phyloP scores from a whole-genome alignment of 371 early-diverging fungal genomes.

The Lichtheimia hyalospora region DNA sequence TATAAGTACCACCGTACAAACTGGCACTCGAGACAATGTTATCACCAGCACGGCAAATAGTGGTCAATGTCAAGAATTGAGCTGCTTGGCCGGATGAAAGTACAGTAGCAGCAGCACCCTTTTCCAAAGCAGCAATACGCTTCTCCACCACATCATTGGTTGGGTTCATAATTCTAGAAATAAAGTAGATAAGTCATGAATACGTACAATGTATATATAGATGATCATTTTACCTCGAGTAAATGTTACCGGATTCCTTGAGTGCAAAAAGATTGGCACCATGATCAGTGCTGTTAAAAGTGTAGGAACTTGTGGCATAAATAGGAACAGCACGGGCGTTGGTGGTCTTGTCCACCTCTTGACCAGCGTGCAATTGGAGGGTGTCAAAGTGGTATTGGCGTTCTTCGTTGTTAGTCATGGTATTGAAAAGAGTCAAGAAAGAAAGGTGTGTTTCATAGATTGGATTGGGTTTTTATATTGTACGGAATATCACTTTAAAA shows the following conservation, averaged over 20 bases:
- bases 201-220: background rate
- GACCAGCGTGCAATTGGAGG: conserved; percentile 89
- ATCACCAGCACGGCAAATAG: conserved; percentile 74
- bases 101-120: conserved; percentile 65
- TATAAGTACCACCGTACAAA: conserved; percentile 89
- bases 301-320: conserved; percentile 81
- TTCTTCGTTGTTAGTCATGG: background rate
- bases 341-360: conserved; percentile 62
- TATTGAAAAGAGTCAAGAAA: background rate
- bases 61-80: conserved; percentile 77
- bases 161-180: conserved; percentile 66
- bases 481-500: too few relatives aligned
- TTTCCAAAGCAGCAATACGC: conserved; percentile 87
- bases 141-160: conserved; percentile 88
- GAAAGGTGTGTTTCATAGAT: background rate
- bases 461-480: too few relatives aligned
- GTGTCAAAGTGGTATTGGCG: conserved; percentile 70
- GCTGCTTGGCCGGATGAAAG: conserved; percentile 78
- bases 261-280: conserved; percentile 80
- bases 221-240: conserved; percentile 55
- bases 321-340: conserved; percentile 88
- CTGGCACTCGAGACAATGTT: conserved; percentile 80
- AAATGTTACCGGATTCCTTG: conserved; percentile 71
- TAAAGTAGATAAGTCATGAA: background rate
- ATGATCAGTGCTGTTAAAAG: conserved; percentile 75